Evolutionary conservation across 495 filamentous ascomycete species (phyloP), one percentile per base, ranked within the genome.

Genomic region (Xylaria venustula): DNA sequence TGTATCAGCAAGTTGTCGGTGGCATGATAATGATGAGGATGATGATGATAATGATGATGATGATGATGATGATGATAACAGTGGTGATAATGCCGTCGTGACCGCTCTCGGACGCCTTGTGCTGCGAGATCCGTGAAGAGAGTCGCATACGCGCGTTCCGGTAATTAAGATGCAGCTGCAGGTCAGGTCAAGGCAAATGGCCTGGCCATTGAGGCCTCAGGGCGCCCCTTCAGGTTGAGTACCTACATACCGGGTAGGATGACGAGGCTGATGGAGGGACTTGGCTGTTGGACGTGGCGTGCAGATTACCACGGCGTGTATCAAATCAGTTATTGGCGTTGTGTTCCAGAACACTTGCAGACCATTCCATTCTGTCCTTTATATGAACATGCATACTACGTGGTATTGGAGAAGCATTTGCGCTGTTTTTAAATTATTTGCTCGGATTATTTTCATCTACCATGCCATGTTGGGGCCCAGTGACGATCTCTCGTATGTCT

Each of bases 91-190:
- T 7, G n/a, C 14, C 19, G 9, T n/a, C 6, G 22, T 0, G 40
- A 37, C 53, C 53, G 53, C 40, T 55, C 44, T 55, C 53, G 53
- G 53, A 55, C 17, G 40, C 23, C 40, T 32, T 20, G 8, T 22
- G 23, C 52, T 54, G 52, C 23, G 36, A 42, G 25, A 26, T 44
- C 34, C 37, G 50, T 54, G 53, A 55, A 28, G 15, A 11, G 51
- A 52, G 51, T 19, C 15, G 9, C 6, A 19, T 9, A 52, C 51
- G 36, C 51, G 36, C 51, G 51, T n/a, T 20, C 40, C 53, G 53
- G 53, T 55, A 45, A 55, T 55, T 45, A 45, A 34, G 25, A 44
- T 45, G 53, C 37, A 55, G 53, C 37, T 45, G 53, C 40, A 55
- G 41, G 25, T 45, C 40, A 45, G 25, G 26, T 22, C 12, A 22